Base-by-base conservation (phyloP, 495 filamentous ascomycete genomes). In the Neurospora pannonica region DNA sequence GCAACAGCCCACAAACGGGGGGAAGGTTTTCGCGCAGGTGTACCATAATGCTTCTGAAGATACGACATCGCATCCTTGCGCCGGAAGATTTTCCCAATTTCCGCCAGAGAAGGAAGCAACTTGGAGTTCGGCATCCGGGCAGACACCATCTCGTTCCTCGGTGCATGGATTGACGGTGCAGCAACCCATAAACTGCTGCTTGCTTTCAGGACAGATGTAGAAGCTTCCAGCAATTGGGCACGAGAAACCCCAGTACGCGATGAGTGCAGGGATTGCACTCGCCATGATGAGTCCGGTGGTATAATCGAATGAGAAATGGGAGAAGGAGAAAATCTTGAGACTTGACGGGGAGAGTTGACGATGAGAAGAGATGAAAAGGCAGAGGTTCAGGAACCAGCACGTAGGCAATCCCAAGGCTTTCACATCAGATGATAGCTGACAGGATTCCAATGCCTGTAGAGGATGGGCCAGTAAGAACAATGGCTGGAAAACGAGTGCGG, bases 1-100 rank as follows among this genome's bases (percentile, higher is more conserved):
- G 48, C 82, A 84, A 71, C 82, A 84, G 3, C 82, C 82, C 72
- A 84, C 70, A 54, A 84, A 84, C 2, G 71, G 76, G 11, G 81
- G 82, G 7, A 17, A 31, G 4, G 72, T 5, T 17, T 15, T 15
- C 4, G 13, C 4, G 74, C 82, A 84, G 2, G 80, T 82, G 70
- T 77, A 84, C 77, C 77, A 84, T 36, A 72, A 70, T 34, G 78
- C 73, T 37, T 71, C 73, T 13, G 77, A 40, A 28, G 19, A 19
- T 15, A 13, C 36, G 24, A 36, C 43, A 17, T 43, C 60, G 70
- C 77, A 78, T 46, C 48, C 70, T 74, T 83, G 81, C 6, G 70
- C 34, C 3, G 70, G 74, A 38, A 82, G 79, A 13, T 75, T n/a
- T 0, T 17, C 21, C 46, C 78, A 80, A 10, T 43, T 72, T 28